Conservation (phyloP, 176 grass and related monocot genomes). For the Zoysia pacifica region DNA sequence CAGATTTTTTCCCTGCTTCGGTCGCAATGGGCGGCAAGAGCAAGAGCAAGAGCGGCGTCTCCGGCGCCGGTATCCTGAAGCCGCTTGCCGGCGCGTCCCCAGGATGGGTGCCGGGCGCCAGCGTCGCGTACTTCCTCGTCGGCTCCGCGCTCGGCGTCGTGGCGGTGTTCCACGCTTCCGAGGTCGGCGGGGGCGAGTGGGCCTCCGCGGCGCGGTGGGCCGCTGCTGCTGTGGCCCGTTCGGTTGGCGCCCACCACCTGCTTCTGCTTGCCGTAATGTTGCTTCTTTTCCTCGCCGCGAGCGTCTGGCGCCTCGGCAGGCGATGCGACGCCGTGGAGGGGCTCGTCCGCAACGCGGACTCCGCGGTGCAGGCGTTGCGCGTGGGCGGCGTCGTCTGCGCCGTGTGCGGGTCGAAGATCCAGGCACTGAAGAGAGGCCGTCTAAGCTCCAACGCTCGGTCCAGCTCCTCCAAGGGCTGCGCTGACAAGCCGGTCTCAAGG, state of each 20-base stretch:
- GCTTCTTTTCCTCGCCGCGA: slow-evolving; percentile 40
- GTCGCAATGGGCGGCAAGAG: slow-evolving; percentile 44
- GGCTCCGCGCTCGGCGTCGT: slow-evolving; percentile 51
- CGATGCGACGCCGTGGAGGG: slow-evolving; percentile 49
- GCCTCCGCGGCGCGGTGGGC: slow-evolving; percentile 25
- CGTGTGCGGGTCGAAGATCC: slow-evolving; percentile 55
- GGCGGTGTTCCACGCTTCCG: slow-evolving; percentile 47
- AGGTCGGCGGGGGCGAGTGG: slow-evolving; percentile 23
- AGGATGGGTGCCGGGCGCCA: slow-evolving; percentile 9
- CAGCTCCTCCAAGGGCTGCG: not conserved
- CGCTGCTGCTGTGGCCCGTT: not conserved
- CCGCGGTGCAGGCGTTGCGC: slow-evolving; percentile 29
- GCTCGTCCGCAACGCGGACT: slow-evolving; percentile 37
- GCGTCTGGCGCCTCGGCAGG: slow-evolving; percentile 47
- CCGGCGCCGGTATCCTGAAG: slow-evolving; percentile 35
- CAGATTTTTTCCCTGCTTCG: not conserved
- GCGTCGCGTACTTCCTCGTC: slow-evolving; percentile 46
- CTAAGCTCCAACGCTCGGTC: not conserved
- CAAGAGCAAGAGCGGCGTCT: slow-evolving; percentile 11
- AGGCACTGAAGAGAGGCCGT: slow-evolving; percentile 43
- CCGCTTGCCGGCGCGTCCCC: slow-evolving; percentile 33
- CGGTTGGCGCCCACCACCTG: slow-evolving; percentile 25
- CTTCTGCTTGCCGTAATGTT: slow-evolving; percentile 29
- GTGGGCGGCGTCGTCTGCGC: slow-evolving; percentile 50
- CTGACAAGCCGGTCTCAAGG: slow-evolving; percentile 23